Base-by-base conservation (phyloP, 2,329 filamentous ascomycete species). In the Alternaria sp. region DNA sequence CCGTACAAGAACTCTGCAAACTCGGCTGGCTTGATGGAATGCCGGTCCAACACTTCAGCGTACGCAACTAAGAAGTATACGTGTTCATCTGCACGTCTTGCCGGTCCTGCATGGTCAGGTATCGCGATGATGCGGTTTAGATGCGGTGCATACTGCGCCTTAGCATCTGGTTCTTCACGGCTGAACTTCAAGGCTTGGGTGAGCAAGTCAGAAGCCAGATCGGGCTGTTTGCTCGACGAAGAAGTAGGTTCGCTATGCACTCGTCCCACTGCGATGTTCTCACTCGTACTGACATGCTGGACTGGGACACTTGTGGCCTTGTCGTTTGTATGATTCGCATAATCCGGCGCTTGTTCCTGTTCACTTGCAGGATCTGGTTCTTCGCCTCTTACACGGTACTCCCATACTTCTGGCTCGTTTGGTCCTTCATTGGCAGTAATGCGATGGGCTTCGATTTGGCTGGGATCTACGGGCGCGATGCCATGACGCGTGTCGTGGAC, bases 1-100 rank as follows among this genome's bases (percentile, higher is more conserved):
- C 76, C 76, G 30, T 79, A 73, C 9, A 79, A 53, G 57, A 79
- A 79, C 12, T 74, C 74, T 10, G 71, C 60, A 56, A 79, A 79
- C 23, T 78, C 71, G 3, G 69, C 68, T 10, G 72, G 71, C 6
- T 65, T 64, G 12, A 79, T 73, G 11, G 71, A 73, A 63, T 77
- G 76, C 2, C 68, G 58, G 37, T 75, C 72, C 6, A 79, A 49
- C 0, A 70, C 62, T 58, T 78, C 70, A 1, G 75, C 71, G 55
- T 79, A 79, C 12, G 75, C 70, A 55, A 75, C 66, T 4, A 73
- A 14, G 45, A 78, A 77, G 25, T 72, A 68, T 8, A 67, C 66
- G 5, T 69, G 60, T 25, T 71, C 66, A 11, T 69, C 56, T 23
- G 23, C 18, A 4, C 37, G 26, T 44, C 60, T 57, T 26, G 21